These are phyloP conservation scores for Globisporangium cederbergense DNA, from an alignment of 352 stramenopile genomes.

Conservation along the genomic window DNA sequence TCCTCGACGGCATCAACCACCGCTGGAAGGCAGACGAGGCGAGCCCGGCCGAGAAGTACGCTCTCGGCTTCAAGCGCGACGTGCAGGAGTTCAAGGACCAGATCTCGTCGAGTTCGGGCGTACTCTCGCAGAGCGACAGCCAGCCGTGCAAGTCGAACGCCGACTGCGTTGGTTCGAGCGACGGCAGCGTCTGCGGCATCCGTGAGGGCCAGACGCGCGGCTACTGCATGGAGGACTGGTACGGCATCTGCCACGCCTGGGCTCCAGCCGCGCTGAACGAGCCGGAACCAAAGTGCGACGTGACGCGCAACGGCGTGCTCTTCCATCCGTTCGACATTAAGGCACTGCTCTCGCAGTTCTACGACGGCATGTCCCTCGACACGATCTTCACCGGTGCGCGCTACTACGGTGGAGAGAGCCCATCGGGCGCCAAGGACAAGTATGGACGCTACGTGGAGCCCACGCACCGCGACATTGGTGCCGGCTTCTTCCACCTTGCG, in stretches of 20 bases:
- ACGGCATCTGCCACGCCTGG: slow-evolving; percentile 53
- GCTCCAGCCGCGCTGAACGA: slow-evolving; percentile 36
- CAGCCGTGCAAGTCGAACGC: slow-evolving; percentile 29
- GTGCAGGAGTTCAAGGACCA: slow-evolving; percentile 33
- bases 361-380: slow-evolving; percentile 32
- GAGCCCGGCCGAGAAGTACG: slow-evolving; percentile 45
- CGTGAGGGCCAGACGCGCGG: slow-evolving; percentile 27
- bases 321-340: slow-evolving; percentile 55
- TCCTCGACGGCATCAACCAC: slow-evolving; percentile 59
- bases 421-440: slow-evolving; percentile 23
- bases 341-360: slow-evolving; percentile 35
- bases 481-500: slow-evolving; percentile 48
- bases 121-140: slow-evolving; percentile 27
- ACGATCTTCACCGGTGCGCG: slow-evolving; percentile 42
- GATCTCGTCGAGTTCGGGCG: slow-evolving; percentile 31
- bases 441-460: slow-evolving; percentile 42
- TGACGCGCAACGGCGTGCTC: slow-evolving; percentile 41
- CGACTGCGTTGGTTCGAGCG: slow-evolving; percentile 24
- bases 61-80: slow-evolving; percentile 34
- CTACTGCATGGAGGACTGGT: slow-evolving; percentile 48
- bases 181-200: slow-evolving; percentile 30
- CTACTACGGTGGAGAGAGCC: slow-evolving; percentile 24
- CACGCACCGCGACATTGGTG: slow-evolving; percentile 42
- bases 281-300: slow-evolving; percentile 35
- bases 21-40: slow-evolving; percentile 27